Conservation (phyloP, 2,329 filamentous ascomycete species). For the Microdochium nivale region DNA sequence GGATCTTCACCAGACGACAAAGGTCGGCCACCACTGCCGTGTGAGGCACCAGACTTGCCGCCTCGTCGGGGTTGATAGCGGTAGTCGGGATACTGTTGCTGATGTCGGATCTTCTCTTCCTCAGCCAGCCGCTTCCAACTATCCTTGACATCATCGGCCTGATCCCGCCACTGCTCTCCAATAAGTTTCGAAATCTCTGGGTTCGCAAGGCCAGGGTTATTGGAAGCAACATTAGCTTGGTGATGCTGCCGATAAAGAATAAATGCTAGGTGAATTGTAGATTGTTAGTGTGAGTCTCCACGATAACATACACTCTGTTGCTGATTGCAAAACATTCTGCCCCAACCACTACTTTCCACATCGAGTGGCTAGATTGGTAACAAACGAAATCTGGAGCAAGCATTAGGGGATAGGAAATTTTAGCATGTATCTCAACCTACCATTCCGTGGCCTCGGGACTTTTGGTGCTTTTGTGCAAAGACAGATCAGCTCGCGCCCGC, state of each 20-base stretch:
- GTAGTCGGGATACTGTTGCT: constrained; percentile 86
- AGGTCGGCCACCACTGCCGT: constrained; percentile 8
- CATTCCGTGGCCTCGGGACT: constrained; percentile 49
- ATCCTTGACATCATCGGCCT: constrained; percentile 65
- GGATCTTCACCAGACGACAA: constrained; percentile 33
- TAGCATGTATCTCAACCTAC: no score
- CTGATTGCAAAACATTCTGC: no score
- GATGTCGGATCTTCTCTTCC: constrained; percentile 86
- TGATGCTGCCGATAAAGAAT: constrained; percentile 95
- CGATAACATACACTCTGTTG: background rate
- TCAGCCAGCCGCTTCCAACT: constrained; percentile 87
- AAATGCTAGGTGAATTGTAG: constrained; percentile 56
- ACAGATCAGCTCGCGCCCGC: constrained; percentile 37
- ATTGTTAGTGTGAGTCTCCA: constrained; percentile 2
- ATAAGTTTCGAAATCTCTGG: constrained; percentile 97
- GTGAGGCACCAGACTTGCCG: constrained; percentile 19
- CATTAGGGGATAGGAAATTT: constrained; percentile 6
- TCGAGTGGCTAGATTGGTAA: no score
- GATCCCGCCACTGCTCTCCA: constrained; percentile 80
- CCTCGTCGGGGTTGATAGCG: constrained; percentile 81
- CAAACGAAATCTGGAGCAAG: constrained; percentile 1
- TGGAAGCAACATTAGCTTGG: constrained; percentile 70
- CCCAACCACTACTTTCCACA: no score
- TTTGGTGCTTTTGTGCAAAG: constrained; percentile 48
- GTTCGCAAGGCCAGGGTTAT: constrained; percentile 85